These are phyloP conservation scores for Rutstroemia sp. DNA, from an alignment of 2,329 filamentous ascomycete species.

Conservation along the genomic window DNA sequence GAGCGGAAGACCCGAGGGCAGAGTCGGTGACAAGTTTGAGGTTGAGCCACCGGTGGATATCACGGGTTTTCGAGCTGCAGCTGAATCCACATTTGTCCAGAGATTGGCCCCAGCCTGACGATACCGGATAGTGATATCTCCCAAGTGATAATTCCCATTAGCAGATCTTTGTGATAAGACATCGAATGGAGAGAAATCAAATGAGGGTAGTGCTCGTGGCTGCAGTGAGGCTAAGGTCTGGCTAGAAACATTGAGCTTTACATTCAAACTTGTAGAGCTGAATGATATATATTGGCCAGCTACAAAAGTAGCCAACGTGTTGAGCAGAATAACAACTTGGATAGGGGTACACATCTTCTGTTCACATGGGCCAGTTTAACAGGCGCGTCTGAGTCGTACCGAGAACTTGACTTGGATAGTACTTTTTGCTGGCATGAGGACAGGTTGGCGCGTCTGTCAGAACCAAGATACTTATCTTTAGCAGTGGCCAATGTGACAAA, in stretches of 20 bases:
- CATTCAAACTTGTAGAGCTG: slow-evolving; percentile 31
- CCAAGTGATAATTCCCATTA: slow-evolving; percentile 50
- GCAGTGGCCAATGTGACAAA: too few relatives aligned
- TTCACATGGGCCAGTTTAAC: too few relatives aligned
- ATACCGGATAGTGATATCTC: slow-evolving; percentile 50
- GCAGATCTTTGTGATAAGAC: slow-evolving; percentile 38
- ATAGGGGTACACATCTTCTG: too few relatives aligned
- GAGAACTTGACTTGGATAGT: too few relatives aligned
- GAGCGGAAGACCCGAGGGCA: slow-evolving; percentile 33
- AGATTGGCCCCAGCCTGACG: slow-evolving; percentile 31
- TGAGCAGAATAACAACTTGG: too few relatives aligned
- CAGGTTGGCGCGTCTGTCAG: too few relatives aligned
- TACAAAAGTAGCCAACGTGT: too few relatives aligned
- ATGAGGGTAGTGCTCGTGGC: slow-evolving; percentile 31
- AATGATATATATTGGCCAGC: slow-evolving; percentile 11
- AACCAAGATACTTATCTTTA: too few relatives aligned
- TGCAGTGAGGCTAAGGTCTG: slow-evolving; percentile 43
- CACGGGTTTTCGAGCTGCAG: slow-evolving; percentile 31
- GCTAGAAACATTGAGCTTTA: slow-evolving; percentile 36
- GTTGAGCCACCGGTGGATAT: slow-evolving; percentile 30
- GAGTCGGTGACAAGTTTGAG: slow-evolving; percentile 35
- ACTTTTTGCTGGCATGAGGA: too few relatives aligned
- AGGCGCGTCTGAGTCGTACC: too few relatives aligned
- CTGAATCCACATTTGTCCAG: slow-evolving; percentile 43
- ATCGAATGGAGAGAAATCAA: slow-evolving; percentile 50